These are phyloP conservation scores for Phoma sp. DNA, from an alignment of 2,329 filamentous ascomycete species.

Conservation along the genomic window DNA sequence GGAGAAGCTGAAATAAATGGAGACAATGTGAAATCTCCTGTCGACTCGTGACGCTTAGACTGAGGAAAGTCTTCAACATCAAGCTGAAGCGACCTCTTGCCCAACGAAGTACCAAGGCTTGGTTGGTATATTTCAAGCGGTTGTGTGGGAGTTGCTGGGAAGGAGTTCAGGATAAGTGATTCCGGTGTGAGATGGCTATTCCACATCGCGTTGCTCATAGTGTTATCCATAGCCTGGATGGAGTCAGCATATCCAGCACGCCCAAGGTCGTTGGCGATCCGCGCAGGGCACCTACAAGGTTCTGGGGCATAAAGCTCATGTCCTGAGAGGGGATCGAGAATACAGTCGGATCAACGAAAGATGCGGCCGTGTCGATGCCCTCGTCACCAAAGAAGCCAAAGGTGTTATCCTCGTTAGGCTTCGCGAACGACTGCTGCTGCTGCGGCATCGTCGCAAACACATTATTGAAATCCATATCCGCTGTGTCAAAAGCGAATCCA, in stretches of 20 bases:
- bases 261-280: not conserved
- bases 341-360: constrained; percentile 31
- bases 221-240: constrained; percentile 42
- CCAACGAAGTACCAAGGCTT: constrained; percentile 24
- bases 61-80: constrained; percentile 43
- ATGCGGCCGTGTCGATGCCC: constrained; percentile 41
- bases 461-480: constrained; percentile 41
- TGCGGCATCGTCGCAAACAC: constrained; percentile 34
- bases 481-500: constrained; percentile 41
- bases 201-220: constrained; percentile 36
- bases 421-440: constrained; percentile 32
- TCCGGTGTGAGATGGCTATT: constrained; percentile 34
- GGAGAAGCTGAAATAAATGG: constrained; percentile 29
- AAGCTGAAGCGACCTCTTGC: constrained; percentile 43
- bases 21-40: constrained; percentile 34
- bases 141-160: constrained; percentile 36
- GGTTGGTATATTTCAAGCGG: constrained; percentile 37
- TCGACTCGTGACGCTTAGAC: constrained; percentile 42
- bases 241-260: constrained; percentile 15
- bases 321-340: constrained; percentile 31
- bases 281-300: constrained; percentile 41
- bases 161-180: constrained; percentile 28
- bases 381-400: constrained; percentile 44
- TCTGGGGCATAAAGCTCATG: constrained; percentile 34
- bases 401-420: constrained; percentile 43